phyloP scores from a whole-genome alignment of 129 eudicot species.

The Ambrosia trifida region DNA sequence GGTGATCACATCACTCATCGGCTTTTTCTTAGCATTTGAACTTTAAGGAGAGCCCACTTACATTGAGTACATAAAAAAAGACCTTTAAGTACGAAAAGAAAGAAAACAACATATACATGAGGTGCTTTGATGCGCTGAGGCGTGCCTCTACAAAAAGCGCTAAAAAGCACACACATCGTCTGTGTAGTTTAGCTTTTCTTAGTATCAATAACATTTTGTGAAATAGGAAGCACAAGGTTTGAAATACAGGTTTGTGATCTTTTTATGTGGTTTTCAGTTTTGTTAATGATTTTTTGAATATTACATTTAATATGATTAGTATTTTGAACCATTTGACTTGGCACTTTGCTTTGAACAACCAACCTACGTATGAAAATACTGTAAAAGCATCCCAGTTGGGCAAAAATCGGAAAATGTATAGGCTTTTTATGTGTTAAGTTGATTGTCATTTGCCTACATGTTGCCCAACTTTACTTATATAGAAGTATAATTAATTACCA shows the following conservation, averaged over 20 bases:
- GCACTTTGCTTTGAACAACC: slow-evolving; percentile 6
- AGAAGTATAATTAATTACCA: slow-evolving; percentile 5
- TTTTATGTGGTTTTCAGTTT: slow-evolving; percentile 12
- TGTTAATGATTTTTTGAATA: neutral
- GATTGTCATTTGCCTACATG: slow-evolving; percentile 1
- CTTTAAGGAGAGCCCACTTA: no score
- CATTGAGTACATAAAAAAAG: no score
- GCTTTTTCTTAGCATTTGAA: no score
- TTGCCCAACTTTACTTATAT: slow-evolving; percentile 2
- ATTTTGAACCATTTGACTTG: slow-evolving; percentile 13
- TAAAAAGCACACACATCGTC: neutral
- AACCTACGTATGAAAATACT: slow-evolving; percentile 3
- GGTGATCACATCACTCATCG: no score
- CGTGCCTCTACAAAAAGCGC: no score
- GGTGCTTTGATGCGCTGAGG: no score
- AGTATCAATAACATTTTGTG: slow-evolving; percentile 14
- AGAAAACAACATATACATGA: no score
- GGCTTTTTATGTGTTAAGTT: neutral
- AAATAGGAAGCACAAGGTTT: slow-evolving; percentile 13
- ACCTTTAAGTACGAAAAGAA: no score
- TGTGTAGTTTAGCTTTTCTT: slow-evolving; percentile 2
- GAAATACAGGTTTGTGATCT: slow-evolving; percentile 17
- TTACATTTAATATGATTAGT: slow-evolving; percentile 2
- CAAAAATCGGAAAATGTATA: neutral
- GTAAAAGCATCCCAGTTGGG: neutral